Evolutionary conservation across 2,329 filamentous ascomycete genomes (phyloP).

Genomic region (Ilyonectria robusta): DNA sequence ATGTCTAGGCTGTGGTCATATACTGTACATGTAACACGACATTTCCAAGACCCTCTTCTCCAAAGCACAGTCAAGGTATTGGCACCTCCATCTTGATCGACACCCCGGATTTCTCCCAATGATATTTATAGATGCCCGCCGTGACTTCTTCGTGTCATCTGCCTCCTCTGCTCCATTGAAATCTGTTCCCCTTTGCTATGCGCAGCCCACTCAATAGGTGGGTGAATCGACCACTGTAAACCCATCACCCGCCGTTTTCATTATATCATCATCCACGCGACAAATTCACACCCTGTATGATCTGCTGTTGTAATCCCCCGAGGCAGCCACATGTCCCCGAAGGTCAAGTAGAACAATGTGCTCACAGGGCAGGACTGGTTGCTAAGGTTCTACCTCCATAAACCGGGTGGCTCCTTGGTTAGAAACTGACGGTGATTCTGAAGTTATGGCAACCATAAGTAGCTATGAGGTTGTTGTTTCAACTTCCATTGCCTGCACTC

Average conservation of each 20-base stretch:
- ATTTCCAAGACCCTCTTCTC: neutral
- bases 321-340: neutral
- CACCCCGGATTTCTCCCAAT: neutral
- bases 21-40: conserved; percentile 1
- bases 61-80: conserved; percentile 2
- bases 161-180: neutral
- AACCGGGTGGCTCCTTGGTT: neutral
- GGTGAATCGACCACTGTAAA: neutral
- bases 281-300: neutral
- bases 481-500: conserved; percentile 61
- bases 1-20: neutral
- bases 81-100: neutral
- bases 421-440: conserved; percentile 14
- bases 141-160: neutral
- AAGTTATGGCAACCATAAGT: conserved; percentile 12
- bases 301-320: neutral
- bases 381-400: neutral
- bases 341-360: neutral
- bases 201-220: neutral
- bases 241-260: neutral
- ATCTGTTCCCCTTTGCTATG: neutral
- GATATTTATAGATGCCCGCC: neutral
- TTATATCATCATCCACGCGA: neutral
- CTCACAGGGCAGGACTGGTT: neutral
- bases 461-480: conserved; percentile 22